A percentile compares a stretch with the other conserved stretches of the same genome.
Evolutionary conservation across 2,329 filamentous ascomycete genomes (phyloP).

Genomic region (Zymoseptoria pseudotritici): DNA sequence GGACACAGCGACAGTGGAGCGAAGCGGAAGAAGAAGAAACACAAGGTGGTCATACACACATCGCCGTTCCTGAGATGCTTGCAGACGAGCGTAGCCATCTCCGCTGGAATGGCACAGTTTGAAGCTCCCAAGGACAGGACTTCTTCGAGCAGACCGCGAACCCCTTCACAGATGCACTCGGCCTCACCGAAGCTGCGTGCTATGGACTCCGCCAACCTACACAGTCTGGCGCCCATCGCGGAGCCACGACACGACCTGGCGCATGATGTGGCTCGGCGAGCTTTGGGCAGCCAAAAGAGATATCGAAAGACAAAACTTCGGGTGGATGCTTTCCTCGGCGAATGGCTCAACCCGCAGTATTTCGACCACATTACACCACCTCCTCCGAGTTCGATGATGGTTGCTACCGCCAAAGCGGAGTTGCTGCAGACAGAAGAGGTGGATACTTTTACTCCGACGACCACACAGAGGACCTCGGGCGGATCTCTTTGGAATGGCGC

Average conservation of each 20-base stretch:
- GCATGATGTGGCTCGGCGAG: conserved; percentile 29
- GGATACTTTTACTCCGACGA: conserved; percentile 36
- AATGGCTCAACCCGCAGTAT: conserved; percentile 92
- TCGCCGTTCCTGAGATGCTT: conserved; percentile 93
- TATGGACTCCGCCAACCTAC: conserved; percentile 18
- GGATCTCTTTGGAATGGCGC: conserved; percentile 42
- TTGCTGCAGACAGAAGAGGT: conserved; percentile 66
- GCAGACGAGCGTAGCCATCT: conserved; percentile 83
- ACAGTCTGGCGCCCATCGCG: conserved; percentile 27
- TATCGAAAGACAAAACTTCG: conserved; percentile 57
- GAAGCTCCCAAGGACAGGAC: conserved; percentile 32
- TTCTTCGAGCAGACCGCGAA: conserved; percentile 23
- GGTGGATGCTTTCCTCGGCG: conserved; percentile 85
- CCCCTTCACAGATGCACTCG: conserved; percentile 25
- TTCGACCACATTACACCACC: conserved; percentile 88
- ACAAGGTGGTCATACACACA: conserved; percentile 78
- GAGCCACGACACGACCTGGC: conserved; percentile 34
- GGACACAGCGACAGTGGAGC: conserved; percentile 12
- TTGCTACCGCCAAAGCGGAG: conserved; percentile 81
- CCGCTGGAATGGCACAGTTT: conserved; percentile 71
- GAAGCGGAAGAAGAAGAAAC: conserved; percentile 46
- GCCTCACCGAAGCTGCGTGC: conserved; percentile 27
- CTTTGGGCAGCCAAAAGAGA: conserved; percentile 29
- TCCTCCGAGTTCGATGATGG: conserved; percentile 77
- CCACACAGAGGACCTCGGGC: conserved; percentile 29